phyloP scores from a whole-genome alignment of 169 alveolate species.

The Plasmodium gallinaceum region DNA sequence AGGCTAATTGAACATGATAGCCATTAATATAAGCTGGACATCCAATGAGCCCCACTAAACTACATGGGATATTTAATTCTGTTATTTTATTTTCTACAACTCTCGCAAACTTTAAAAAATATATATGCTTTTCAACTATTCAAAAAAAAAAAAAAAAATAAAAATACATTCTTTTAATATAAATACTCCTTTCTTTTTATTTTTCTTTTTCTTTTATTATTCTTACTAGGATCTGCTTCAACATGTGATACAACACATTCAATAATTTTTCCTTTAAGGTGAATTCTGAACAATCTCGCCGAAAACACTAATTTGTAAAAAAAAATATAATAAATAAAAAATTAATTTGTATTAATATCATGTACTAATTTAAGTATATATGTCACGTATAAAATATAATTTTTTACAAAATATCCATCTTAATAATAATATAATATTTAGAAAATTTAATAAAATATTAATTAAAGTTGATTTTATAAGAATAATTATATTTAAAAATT shows the following conservation, averaged over 20 bases:
- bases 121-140: constrained; percentile 83
- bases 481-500: neutral
- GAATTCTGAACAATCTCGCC: constrained; percentile 86
- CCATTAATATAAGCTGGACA: constrained; percentile 91
- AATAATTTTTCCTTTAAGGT: constrained; percentile 74
- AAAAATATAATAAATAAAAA: neutral
- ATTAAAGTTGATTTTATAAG: neutral
- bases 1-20: constrained; percentile 88
- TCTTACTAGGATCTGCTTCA: constrained; percentile 83
- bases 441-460: neutral
- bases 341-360: no score
- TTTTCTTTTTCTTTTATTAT: neutral
- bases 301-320: constrained; percentile 78
- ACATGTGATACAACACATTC: constrained; percentile 86
- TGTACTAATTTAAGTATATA: no score
- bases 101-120: constrained; percentile 86
- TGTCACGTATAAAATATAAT: no score
- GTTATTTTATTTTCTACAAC: constrained; percentile 86
- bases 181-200: neutral
- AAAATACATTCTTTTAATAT: neutral
- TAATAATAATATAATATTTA: neutral
- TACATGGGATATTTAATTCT: constrained; percentile 86
- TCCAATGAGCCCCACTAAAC: constrained; percentile 88
- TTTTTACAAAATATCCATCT: no score
- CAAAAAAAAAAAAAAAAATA: constrained; percentile 3